A percentile compares a stretch with the other conserved stretches of the same genome.
Conservation (phyloP, 495 filamentous ascomycete species). For the Recurvomyces mirabilis region DNA sequence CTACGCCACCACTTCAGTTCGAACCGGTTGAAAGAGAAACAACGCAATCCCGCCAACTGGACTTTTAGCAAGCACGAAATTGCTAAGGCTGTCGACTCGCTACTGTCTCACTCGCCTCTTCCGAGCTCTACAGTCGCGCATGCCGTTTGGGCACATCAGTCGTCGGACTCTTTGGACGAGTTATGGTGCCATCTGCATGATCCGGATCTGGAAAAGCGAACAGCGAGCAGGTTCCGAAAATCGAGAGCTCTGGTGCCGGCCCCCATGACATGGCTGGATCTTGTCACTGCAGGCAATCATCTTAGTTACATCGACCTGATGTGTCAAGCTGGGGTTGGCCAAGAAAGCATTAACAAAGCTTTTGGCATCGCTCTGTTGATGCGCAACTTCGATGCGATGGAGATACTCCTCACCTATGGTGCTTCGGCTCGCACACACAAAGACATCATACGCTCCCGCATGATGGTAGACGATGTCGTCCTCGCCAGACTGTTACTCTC, state of each 20-base stretch:
- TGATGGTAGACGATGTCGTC: background rate
- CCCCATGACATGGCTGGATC: background rate
- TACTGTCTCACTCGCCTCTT: background rate
- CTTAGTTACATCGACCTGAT: background rate
- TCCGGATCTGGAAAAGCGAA: background rate
- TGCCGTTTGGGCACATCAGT: background rate
- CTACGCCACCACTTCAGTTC: background rate
- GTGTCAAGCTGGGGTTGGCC: background rate
- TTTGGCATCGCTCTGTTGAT: background rate
- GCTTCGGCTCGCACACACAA: background rate
- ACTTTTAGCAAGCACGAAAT: background rate
- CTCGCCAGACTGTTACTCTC: slow-evolving; percentile 1
- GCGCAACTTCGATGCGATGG: background rate
- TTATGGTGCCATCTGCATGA: background rate
- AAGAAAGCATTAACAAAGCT: background rate
- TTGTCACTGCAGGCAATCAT: background rate
- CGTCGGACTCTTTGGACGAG: background rate
- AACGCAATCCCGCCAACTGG: background rate
- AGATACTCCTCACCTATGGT: background rate
- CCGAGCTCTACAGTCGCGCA: background rate
- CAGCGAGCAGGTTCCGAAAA: background rate
- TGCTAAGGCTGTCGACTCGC: background rate
- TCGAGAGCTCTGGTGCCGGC: background rate
- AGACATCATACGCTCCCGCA: background rate
- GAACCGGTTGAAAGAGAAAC: background rate